Evolutionary conservation across 108 stramenopile species (phyloP), one percentile per base, ranked within the genome.

Genomic region (Conticribra weissflogii): DNA sequence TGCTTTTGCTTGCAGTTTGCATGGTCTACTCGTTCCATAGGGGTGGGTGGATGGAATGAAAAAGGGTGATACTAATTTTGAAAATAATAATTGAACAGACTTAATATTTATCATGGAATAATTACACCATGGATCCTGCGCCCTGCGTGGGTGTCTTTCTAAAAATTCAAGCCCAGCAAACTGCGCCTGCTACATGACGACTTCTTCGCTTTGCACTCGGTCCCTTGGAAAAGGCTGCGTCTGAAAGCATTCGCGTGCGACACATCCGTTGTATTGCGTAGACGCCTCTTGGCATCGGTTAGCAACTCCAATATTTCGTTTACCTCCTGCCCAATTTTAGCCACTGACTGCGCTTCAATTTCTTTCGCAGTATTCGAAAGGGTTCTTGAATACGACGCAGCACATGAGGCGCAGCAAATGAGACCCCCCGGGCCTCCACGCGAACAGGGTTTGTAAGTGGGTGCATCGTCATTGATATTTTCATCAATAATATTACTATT

Each of bases 371-470:
- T 73, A 32, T 83, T 59, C 34, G 84, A 51, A 12, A 74, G 68
- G 46, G 69, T 77, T 55, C 57, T 30, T 16, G 89, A 86, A 70
- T 91, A 95, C 36, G 81, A 49, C 24, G 78, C 74, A 32, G 85
- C 68, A 49, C 91, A 95, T 44, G 52, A 46, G 9, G 85, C 46
- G 57, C 94, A 95, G 59, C 94, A 95, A 66, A 91, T 88, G 15
- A 91, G 72, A 14, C 94, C 94, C 19, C 89, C 88, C 4, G 94
- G 88, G 14, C 94, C 93, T n/a, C 88, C 89, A 36, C 46, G 75
- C n/a, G 91, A 88, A 76, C 94, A 95, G 9, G 82, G 45, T 58
- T 77, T 49, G 47, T 81, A 59, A 33, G 63, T 79, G 61, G 33
- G 59, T 25, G 41, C 44, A 18, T 65, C 68, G 1, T 68, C 72